Evolutionary conservation across 1,139 yeast species (phyloP), one percentile per base, ranked within the genome.

Genomic region (Candida sp.): DNA sequence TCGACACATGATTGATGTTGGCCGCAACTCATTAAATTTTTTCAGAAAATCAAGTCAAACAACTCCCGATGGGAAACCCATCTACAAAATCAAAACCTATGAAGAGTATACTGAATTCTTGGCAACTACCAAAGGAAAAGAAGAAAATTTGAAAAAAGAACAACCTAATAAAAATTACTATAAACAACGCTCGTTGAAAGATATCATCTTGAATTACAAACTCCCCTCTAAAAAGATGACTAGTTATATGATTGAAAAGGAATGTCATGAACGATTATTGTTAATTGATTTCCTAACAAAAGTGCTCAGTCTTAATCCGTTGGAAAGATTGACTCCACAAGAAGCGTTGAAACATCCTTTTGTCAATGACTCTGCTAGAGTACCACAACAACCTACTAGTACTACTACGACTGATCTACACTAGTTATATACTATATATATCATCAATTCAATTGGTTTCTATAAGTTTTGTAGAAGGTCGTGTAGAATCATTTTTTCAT

Each of bases 311-410:
- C 66, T 89, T 58, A 91, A 91, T 63, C 99, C 99, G 0, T 74
- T 93, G 55, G 97, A 91, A 61, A 77, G 99, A 54, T 85, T 97
- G 83, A 89, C 97, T 0, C 99, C 99, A 8, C 97, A 89, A 54
- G 97, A 93, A 61, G 99, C 98, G 0, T 73, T 86, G 22, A 73
- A 82, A 64, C 99, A 95, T 66, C 98, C 98, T 0, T 93, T 95
- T 62, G 81, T 93, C 21, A 84, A 53, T 40, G 72, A 67, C 46
- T 50, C 50, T 12, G 41, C 36, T 5, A 11, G 30, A 6, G 22
- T 53, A 50, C 19, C 46, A 40, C 32, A 44, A 8, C 40, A 33
- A 15, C 8, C 19, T 21, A 6, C 39, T 12, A 30, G 33, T 30
- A 19, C 9, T 9, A 19, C 19, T 19, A 19, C 33, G 3, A 11